These are phyloP conservation scores for Dalbergia cultrata DNA, from an alignment of 306 rosid genomes.

Conservation along the genomic window DNA sequence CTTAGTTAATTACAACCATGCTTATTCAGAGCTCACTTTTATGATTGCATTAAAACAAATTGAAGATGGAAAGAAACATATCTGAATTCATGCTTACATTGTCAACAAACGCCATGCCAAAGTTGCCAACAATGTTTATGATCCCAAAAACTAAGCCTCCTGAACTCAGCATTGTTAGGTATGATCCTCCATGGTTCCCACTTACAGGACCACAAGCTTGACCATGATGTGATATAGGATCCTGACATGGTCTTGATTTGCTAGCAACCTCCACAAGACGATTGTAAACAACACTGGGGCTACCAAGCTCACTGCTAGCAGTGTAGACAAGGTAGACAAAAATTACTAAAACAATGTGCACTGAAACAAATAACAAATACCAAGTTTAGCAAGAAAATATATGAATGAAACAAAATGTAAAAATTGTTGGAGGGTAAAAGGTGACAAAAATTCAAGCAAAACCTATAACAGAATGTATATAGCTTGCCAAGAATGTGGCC, in stretches of 20 bases:
- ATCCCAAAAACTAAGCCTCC: conserved; percentile 93
- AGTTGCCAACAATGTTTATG: conserved; percentile 87
- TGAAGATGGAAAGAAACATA: conserved; percentile 19
- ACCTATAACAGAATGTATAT: conserved; percentile 97
- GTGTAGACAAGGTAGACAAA: conserved; percentile 91
- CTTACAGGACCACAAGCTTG: conserved; percentile 95
- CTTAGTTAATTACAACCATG: neutral
- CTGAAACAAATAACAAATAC: conserved; percentile 49
- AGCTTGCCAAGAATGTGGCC: conserved; percentile 98
- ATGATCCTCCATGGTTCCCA: conserved; percentile 88
- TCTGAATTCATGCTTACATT: conserved; percentile 65
- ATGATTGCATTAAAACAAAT: conserved; percentile 12
- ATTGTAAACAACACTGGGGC: conserved; percentile 71
- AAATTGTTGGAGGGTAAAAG: neutral
- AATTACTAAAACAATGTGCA: conserved; percentile 85
- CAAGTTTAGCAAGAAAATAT: conserved; percentile 24
- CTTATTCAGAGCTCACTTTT: neutral
- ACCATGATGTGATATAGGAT: conserved; percentile 81
- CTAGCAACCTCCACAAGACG: conserved; percentile 78
- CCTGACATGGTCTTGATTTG: conserved; percentile 76
- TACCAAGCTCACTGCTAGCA: conserved; percentile 84
- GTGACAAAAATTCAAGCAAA: conserved; percentile 16
- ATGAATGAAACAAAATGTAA: conserved; percentile 13
- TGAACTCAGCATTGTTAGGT: conserved; percentile 89
- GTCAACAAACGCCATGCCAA: conserved; percentile 94